These are phyloP conservation scores for Pythium aristosporum DNA, from an alignment of 352 stramenopile genomes.

Conservation along the genomic window DNA sequence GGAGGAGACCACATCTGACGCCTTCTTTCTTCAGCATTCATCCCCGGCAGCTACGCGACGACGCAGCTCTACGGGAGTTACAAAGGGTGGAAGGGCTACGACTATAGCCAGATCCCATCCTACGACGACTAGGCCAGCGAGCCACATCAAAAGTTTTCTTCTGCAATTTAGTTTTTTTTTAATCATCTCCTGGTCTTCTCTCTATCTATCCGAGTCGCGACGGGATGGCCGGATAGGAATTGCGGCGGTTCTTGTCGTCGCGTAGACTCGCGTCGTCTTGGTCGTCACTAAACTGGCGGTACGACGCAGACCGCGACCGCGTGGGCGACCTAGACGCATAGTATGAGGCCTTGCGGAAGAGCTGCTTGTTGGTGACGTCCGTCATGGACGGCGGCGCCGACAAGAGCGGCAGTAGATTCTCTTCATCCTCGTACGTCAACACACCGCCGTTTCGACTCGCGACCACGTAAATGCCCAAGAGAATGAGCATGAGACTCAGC, in stretches of 20 bases:
- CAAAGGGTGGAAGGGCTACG: slow-evolving; percentile 84
- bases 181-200: neutral
- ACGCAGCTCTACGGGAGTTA: slow-evolving; percentile 78
- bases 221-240: slow-evolving; percentile 34
- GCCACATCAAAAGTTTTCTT: neutral
- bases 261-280: slow-evolving; percentile 8
- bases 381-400: slow-evolving; percentile 41
- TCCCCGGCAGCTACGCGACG: slow-evolving; percentile 78
- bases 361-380: slow-evolving; percentile 41
- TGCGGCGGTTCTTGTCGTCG: slow-evolving; percentile 31
- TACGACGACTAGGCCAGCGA: slow-evolving; percentile 63
- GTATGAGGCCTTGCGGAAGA: slow-evolving; percentile 57
- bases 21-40: slow-evolving; percentile 52
- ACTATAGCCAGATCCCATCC: slow-evolving; percentile 82
- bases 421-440: slow-evolving; percentile 40
- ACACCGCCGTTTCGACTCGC: slow-evolving; percentile 46
- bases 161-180: too few species aligned
- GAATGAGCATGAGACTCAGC: slow-evolving; percentile 64
- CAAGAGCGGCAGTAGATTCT: slow-evolving; percentile 55
- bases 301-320: slow-evolving; percentile 20
- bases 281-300: slow-evolving; percentile 16
- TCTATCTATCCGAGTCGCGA: neutral
- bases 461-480: slow-evolving; percentile 74
- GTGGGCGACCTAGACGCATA: slow-evolving; percentile 26
- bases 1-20: too few species aligned